These are phyloP conservation scores for Penicillium sp. DNA, from an alignment of 2,329 filamentous ascomycete species.

Conservation along the genomic window DNA sequence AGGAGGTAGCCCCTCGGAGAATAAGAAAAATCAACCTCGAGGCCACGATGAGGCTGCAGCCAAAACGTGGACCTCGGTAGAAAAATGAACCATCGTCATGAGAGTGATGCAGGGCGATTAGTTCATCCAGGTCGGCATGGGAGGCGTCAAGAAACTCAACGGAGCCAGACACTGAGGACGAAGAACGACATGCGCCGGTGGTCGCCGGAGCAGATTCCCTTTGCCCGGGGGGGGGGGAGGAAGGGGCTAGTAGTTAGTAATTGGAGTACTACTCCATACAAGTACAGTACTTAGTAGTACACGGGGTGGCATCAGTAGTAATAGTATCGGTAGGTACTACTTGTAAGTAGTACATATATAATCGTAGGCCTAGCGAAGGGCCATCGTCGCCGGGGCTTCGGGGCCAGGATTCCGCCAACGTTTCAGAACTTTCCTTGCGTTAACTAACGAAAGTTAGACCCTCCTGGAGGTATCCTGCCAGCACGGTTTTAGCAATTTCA, in stretches of 20 bases:
- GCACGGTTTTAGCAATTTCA: constrained; percentile 26
- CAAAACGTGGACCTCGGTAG: constrained; percentile 2
- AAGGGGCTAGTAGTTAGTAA: constrained; percentile 1
- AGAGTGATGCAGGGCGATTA: not conserved
- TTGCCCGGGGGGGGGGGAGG: constrained; percentile 11
- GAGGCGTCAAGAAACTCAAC: not conserved
- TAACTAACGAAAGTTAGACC: not conserved
- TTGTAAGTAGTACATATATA: too few relatives aligned
- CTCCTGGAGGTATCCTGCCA: constrained; percentile 8
- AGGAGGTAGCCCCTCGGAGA: not conserved
- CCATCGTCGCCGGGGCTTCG: constrained; percentile 1
- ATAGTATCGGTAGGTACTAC: too few relatives aligned
- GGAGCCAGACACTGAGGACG: not conserved
- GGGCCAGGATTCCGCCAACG: constrained; percentile 28
- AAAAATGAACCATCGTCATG: not conserved
- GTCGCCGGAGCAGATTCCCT: constrained; percentile 9
- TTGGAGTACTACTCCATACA: too few relatives aligned
- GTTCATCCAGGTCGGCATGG: not conserved
- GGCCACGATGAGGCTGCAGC: not conserved
- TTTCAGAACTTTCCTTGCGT: constrained; percentile 33
- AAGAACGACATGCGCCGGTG: constrained; percentile 1
- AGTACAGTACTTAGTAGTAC: not conserved
- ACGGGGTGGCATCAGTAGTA: constrained; percentile 1
- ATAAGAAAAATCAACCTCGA: not conserved
- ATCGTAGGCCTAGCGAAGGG: not conserved